phyloP scores from a whole-genome alignment of 192 early-diverging fungal genomes.

The Spinellus fusiger region DNA sequence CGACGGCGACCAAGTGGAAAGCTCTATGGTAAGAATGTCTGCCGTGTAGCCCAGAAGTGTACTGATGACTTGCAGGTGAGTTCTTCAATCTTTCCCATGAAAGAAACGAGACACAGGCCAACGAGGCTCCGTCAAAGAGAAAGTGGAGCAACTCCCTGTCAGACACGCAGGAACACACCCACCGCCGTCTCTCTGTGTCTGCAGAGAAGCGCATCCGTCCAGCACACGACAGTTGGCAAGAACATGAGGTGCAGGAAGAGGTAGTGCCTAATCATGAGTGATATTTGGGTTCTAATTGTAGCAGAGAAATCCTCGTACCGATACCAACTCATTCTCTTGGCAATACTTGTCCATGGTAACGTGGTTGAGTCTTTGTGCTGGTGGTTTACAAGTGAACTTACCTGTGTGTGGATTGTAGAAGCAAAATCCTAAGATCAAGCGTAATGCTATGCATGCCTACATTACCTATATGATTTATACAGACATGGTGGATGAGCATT shows the following conservation, averaged over 20 bases:
- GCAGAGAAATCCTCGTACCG: neutral
- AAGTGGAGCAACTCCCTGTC: neutral
- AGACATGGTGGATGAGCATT: slow-evolving; percentile 20
- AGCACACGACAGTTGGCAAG: neutral
- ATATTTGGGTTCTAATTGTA: neutral
- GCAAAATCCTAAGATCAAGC: slow-evolving; percentile 41
- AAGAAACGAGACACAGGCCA: neutral
- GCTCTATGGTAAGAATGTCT: neutral
- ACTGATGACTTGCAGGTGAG: neutral
- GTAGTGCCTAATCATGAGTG: too few species aligned
- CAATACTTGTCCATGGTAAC: slow-evolving; percentile 23
- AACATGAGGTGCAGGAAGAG: neutral
- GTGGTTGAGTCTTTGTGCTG: too few species aligned
- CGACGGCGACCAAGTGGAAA: neutral
- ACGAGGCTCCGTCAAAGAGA: neutral
- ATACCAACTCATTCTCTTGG: slow-evolving; percentile 5
- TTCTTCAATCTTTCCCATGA: neutral
- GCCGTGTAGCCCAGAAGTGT: neutral
- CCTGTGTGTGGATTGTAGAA: slow-evolving; percentile 30
- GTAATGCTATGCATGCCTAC: slow-evolving; percentile 44
- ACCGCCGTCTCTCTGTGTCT: neutral
- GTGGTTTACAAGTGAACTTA: neutral
- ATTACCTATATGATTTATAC: slow-evolving; percentile 48
- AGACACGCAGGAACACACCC: neutral
- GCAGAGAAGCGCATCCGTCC: neutral